phyloP scores from a whole-genome alignment of 169 alveolate species.

The Babesia ovis region DNA sequence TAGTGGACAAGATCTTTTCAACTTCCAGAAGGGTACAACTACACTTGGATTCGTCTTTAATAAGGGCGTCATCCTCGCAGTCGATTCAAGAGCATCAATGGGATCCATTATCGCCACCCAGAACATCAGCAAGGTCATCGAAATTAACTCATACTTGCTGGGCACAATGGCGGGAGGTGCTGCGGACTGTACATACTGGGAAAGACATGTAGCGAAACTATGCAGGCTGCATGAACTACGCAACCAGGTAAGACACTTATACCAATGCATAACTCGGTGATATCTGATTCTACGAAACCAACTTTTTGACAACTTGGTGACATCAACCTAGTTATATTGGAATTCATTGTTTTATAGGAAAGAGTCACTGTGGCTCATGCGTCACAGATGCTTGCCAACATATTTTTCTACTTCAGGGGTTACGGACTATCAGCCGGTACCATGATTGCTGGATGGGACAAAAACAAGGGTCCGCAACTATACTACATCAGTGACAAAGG shows the following conservation, averaged over 20 bases:
- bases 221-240: constrained; percentile 90
- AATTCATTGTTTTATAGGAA: constrained; percentile 82
- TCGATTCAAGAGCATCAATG: constrained; percentile 99
- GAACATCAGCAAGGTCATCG: constrained; percentile 94
- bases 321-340: background rate
- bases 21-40: constrained; percentile 94
- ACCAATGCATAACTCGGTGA: too few species aligned
- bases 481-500: constrained; percentile 94
- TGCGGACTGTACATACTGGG: constrained; percentile 99
- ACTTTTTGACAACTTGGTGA: background rate
- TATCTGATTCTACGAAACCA: background rate
- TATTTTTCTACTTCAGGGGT: constrained; percentile 93
- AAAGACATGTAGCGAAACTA: constrained; percentile 89
- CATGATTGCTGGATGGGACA: constrained; percentile 89
- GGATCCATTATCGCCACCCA: constrained; percentile 95
- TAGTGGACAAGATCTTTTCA: constrained; percentile 27
- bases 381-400: constrained; percentile 92
- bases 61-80: constrained; percentile 98
- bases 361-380: constrained; percentile 98
- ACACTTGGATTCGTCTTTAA: constrained; percentile 91
- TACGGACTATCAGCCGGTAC: constrained; percentile 98
- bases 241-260: constrained; percentile 70
- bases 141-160: constrained; percentile 93
- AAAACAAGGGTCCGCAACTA: constrained; percentile 86
- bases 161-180: constrained; percentile 99